phyloP scores from a whole-genome alignment of 306 rosid species.

The Carpinus viminea region DNA sequence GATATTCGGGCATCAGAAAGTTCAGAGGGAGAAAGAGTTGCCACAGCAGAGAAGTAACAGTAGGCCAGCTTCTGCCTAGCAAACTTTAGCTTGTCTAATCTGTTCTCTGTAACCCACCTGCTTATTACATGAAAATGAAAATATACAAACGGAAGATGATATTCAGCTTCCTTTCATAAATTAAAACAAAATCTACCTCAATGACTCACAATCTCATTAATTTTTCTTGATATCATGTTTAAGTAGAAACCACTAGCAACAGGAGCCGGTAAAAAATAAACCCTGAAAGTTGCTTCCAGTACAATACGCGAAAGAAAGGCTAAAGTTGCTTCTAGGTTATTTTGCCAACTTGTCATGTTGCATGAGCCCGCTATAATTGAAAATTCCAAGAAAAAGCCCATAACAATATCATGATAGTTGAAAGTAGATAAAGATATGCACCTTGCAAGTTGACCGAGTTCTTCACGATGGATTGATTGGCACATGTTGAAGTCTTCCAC shows the following conservation, averaged over 20 bases:
- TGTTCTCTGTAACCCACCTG: conserved; percentile 72
- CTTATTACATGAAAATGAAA: conserved; percentile 19
- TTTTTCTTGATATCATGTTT: neutral
- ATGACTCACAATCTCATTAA: neutral
- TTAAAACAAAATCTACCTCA: neutral
- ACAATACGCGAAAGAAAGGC: neutral
- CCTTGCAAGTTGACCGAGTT: conserved; percentile 65
- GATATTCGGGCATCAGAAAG: conserved; percentile 77
- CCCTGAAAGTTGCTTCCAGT: neutral
- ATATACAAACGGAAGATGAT: neutral
- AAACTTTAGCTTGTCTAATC: conserved; percentile 72
- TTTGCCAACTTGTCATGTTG: neutral
- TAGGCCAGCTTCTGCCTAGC: conserved; percentile 78
- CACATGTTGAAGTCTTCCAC: conserved; percentile 77
- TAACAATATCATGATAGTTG: neutral
- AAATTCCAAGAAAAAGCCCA: neutral
- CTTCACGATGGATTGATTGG: conserved; percentile 61
- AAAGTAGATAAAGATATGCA: conserved; percentile 15
- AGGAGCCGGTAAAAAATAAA: neutral
- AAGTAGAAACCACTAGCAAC: neutral
- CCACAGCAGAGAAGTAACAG: conserved; percentile 71
- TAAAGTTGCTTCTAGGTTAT: conserved; percentile 1
- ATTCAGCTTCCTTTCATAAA: neutral
- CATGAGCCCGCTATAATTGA: conserved; percentile 1
- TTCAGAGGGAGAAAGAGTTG: conserved; percentile 61